Evolutionary conservation across 371 early-diverging fungal species (phyloP).

Genomic region (Mortierella sp.): DNA sequence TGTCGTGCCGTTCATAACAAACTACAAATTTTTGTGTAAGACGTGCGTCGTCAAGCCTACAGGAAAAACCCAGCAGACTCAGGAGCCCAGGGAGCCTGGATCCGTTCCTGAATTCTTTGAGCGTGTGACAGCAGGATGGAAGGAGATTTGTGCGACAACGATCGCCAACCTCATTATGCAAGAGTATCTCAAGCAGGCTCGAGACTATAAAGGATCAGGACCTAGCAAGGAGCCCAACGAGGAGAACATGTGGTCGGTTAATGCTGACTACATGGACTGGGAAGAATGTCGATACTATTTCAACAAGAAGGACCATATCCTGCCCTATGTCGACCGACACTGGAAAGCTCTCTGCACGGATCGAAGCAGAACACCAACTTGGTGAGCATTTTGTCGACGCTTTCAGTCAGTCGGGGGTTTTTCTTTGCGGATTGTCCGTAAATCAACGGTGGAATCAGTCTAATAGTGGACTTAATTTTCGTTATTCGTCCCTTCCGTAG

Average conservation of each 20-base stretch:
- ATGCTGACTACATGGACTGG: constrained; percentile 67
- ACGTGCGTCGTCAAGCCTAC: constrained; percentile 56
- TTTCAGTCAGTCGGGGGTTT: too few relatives aligned
- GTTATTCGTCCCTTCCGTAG: constrained; percentile 37
- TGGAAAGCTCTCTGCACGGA: constrained; percentile 79
- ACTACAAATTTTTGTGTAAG: constrained; percentile 70
- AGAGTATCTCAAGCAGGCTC: constrained; percentile 59
- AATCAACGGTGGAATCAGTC: too few relatives aligned
- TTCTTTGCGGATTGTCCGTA: too few relatives aligned
- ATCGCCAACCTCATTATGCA: constrained; percentile 74
- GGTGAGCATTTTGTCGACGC: constrained; percentile 60
- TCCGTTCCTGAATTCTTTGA: constrained; percentile 62
- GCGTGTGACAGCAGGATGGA: constrained; percentile 77
- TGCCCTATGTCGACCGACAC: constrained; percentile 75
- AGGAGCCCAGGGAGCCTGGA: constrained; percentile 35
- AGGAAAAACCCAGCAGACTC: constrained; percentile 31
- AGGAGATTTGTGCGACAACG: constrained; percentile 74
- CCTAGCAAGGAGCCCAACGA: constrained; percentile 42
- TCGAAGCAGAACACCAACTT: constrained; percentile 71
- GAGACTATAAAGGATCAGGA: constrained; percentile 12
- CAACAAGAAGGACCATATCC: constrained; percentile 72
- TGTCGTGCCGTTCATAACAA: constrained; percentile 70
- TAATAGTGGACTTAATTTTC: too few relatives aligned
- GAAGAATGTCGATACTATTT: constrained; percentile 70
- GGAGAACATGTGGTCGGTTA: constrained; percentile 60